Conservation (phyloP, 805 yeast genomes). For the Yamadazyma akitaensis region DNA sequence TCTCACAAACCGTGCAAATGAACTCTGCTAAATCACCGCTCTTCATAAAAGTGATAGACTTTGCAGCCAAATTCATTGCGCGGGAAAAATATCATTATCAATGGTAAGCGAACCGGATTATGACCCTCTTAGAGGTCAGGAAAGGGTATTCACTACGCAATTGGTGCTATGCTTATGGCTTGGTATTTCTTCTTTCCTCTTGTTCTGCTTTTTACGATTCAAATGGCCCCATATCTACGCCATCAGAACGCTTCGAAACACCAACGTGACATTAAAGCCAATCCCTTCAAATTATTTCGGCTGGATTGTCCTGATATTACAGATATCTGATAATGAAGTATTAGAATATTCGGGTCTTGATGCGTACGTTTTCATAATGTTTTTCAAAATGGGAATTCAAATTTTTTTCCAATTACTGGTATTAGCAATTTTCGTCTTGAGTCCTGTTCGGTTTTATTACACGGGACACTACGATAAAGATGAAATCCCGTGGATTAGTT, state of each 20-base stretch:
- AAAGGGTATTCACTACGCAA: conserved; percentile 57
- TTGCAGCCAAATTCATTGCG: conserved; percentile 1
- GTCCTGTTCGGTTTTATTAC: conserved; percentile 38
- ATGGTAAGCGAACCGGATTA: conserved; percentile 9
- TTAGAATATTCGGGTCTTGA: conserved; percentile 88
- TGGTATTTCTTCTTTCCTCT: conserved; percentile 45
- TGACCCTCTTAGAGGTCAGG: conserved; percentile 27
- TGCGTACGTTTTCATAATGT: conserved; percentile 56
- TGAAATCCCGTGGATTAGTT: conserved; percentile 18
- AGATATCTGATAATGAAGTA: conserved; percentile 70
- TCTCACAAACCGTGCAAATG: neutral
- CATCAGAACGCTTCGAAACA: conserved; percentile 48
- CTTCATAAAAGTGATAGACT: neutral
- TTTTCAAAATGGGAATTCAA: conserved; percentile 66
- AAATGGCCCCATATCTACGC: conserved; percentile 59
- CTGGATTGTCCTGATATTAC: conserved; percentile 26
- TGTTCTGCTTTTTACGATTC: conserved; percentile 50
- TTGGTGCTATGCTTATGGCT: conserved; percentile 45
- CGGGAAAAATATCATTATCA: neutral
- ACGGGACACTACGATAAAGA: conserved; percentile 45
- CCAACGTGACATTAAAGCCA: conserved; percentile 33
- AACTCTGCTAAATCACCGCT: neutral
- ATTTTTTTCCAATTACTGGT: conserved; percentile 61
- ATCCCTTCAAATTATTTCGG: conserved; percentile 59
- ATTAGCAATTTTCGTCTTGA: conserved; percentile 44